phyloP scores from a whole-genome alignment of 345 rosid species.

The Brassica rapa region DNA sequence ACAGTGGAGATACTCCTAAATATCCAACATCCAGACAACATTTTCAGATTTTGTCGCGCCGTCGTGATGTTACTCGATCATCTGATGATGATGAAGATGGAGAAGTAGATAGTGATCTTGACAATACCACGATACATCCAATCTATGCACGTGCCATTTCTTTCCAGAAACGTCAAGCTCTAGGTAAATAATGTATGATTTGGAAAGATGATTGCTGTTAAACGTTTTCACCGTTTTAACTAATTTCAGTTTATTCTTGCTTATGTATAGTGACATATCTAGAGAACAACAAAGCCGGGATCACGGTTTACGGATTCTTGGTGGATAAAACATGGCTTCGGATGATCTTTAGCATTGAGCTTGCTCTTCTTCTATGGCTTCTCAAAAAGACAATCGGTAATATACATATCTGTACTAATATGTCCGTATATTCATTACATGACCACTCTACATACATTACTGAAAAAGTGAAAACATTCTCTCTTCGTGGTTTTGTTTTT shows the following conservation, averaged over 20 bases:
- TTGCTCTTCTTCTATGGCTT: slow-evolving; percentile 83
- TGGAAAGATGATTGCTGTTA: neutral
- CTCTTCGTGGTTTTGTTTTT: slow-evolving; percentile 22
- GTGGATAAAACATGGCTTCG: slow-evolving; percentile 82
- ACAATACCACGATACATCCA: slow-evolving; percentile 55
- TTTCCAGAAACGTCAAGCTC: slow-evolving; percentile 80
- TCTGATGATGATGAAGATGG: slow-evolving; percentile 60
- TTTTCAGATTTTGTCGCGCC: slow-evolving; percentile 32
- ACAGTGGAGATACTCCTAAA: slow-evolving; percentile 58
- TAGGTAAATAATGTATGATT: slow-evolving; percentile 50
- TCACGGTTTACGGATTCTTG: slow-evolving; percentile 80
- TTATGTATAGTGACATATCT: slow-evolving; percentile 63
- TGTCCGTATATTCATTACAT: neutral
- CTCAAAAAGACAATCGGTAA: slow-evolving; percentile 79
- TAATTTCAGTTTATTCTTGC: neutral
- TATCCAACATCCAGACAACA: slow-evolving; percentile 31
- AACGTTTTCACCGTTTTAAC: neutral
- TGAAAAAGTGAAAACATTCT: neutral
- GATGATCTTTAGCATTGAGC: slow-evolving; percentile 71
- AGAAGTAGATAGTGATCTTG: slow-evolving; percentile 61
- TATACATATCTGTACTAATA: neutral
- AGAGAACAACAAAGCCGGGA: slow-evolving; percentile 80
- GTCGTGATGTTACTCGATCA: slow-evolving; percentile 41
- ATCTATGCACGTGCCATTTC: slow-evolving; percentile 64
- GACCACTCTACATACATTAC: too few relatives aligned